A percentile compares a stretch with the other conserved stretches of the same genome.
Evolutionary conservation across 495 filamentous ascomycete species (phyloP).

Genomic region (Bombardia bombarda): DNA sequence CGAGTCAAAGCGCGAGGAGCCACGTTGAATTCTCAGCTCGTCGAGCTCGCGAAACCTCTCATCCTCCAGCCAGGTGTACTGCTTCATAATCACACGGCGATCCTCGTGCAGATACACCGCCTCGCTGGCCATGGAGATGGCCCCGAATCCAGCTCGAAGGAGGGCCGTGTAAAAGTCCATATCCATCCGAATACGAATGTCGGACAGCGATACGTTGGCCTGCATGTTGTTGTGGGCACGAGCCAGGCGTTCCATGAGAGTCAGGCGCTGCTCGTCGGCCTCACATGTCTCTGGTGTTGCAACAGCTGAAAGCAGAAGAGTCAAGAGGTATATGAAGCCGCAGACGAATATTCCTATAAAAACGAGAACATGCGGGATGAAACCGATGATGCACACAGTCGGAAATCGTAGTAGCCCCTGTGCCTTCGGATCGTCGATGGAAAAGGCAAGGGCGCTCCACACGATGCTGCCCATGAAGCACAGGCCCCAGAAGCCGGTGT

Average conservation of each 20-base stretch:
- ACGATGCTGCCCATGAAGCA: conserved; percentile 77
- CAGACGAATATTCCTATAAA: conserved; percentile 70
- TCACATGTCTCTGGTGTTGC: conserved; percentile 41
- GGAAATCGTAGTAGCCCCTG: conserved; percentile 66
- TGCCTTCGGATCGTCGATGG: conserved; percentile 36
- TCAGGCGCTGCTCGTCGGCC: conserved; percentile 21
- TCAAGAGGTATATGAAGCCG: conserved; percentile 63
- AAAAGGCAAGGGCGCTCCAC: conserved; percentile 59
- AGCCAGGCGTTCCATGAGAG: conserved; percentile 40
- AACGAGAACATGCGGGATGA: conserved; percentile 85
- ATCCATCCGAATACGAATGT: conserved; percentile 66
- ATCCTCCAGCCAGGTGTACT: conserved; percentile 89
- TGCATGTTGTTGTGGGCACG: conserved; percentile 83
- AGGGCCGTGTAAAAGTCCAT: conserved; percentile 95
- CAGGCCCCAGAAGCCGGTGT: conserved; percentile 81
- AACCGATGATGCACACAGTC: conserved; percentile 89
- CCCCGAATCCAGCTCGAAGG: conserved; percentile 74
- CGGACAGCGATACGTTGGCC: conserved; percentile 74
- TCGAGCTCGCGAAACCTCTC: conserved; percentile 63
- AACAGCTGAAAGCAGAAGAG: conserved; percentile 66
- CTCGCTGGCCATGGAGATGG: conserved; percentile 86
- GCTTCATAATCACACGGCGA: conserved; percentile 58
- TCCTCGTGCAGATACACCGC: conserved; percentile 95
- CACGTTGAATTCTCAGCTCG: conserved; percentile 44
- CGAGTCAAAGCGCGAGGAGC: conserved; percentile 38